Evolutionary conservation across 2,329 filamentous ascomycete genomes (phyloP), one percentile per base, ranked within the genome.

Genomic region (Cytospora schulzeri): DNA sequence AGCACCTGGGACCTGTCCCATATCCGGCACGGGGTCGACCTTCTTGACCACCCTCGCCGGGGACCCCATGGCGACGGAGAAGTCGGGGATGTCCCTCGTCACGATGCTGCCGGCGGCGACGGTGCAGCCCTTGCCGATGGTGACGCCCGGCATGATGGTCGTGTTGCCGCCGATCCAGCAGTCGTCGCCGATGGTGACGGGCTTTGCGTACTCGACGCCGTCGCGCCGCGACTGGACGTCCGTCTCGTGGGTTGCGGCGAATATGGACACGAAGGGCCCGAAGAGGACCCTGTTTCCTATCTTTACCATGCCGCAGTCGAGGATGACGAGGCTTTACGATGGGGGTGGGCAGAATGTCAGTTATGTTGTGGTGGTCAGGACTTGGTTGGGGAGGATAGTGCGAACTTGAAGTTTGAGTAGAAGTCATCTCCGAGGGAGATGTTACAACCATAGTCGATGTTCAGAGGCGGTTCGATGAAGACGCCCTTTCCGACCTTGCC

Each of bases 211-310:
- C 68, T 83, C 81, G 60, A 82, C 74, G 19, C 74, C 75, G 45
- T 82, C 78, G 28, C 81, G 75, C 22, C 83, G 78, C 2, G 77
- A 80, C 60, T 78, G 77, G 0, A 83, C 79, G 69, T 90, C 89
- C 0, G 90, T 79, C 57, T 91, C 90, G 73, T 95, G 91, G 0
- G 86, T 89, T 1, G 85, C 91, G 2, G 86, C 85, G 72, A 86
- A 91, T 62, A 95, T 83, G 57, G 80, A 85, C 0, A 93, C 89
- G 69, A 87, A 88, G 0, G 91, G 89, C 0, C 89, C 91, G 62
- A 93, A 82, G 68, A 91, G 77, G 1, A 90, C 91, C 31, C 91
- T 84, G 29, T 88, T 82, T 0, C 91, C 91, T 55, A 93, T 89
- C 4, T 75, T 79, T 50, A 93, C 88, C 2, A 86, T 78, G 68